These are phyloP conservation scores for Helianthus tuberosus DNA, from an alignment of 129 eudicot species.

Conservation along the genomic window DNA sequence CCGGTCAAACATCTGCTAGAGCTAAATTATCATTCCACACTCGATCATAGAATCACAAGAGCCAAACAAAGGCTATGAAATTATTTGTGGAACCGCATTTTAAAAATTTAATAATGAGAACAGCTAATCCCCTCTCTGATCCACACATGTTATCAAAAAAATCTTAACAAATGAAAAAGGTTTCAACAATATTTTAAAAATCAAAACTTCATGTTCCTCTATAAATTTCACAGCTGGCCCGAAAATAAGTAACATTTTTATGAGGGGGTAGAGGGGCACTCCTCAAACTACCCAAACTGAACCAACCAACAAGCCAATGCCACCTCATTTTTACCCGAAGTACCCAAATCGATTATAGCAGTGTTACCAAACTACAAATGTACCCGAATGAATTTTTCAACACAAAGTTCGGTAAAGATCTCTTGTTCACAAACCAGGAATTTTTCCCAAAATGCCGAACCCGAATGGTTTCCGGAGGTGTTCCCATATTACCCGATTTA, in stretches of 20 bases:
- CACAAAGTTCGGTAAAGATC: too few relatives aligned
- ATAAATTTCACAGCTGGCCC: background rate
- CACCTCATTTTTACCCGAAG: too few relatives aligned
- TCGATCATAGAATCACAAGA: background rate
- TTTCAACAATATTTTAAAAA: background rate
- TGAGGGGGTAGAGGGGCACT: too few relatives aligned
- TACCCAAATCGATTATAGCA: too few relatives aligned
- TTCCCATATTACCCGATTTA: too few relatives aligned
- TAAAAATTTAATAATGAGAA: background rate
- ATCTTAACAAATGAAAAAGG: background rate
- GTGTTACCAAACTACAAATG: too few relatives aligned
- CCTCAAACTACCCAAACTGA: too few relatives aligned
- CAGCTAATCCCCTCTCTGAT: background rate
- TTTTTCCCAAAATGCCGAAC: too few relatives aligned
- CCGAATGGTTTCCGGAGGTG: too few relatives aligned
- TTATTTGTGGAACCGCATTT: background rate
- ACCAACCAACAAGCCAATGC: too few relatives aligned
- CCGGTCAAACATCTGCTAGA: constrained; percentile 2
- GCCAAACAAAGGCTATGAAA: background rate
- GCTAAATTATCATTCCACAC: constrained; percentile 4
- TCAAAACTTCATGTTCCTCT: background rate
- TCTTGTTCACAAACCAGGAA: too few relatives aligned
- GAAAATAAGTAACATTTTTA: background rate
- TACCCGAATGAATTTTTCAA: too few relatives aligned
- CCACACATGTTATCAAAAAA: constrained; percentile 1